phyloP scores from a whole-genome alignment of 2,329 filamentous ascomycete genomes.

The Pseudogymnoascus sp. region DNA sequence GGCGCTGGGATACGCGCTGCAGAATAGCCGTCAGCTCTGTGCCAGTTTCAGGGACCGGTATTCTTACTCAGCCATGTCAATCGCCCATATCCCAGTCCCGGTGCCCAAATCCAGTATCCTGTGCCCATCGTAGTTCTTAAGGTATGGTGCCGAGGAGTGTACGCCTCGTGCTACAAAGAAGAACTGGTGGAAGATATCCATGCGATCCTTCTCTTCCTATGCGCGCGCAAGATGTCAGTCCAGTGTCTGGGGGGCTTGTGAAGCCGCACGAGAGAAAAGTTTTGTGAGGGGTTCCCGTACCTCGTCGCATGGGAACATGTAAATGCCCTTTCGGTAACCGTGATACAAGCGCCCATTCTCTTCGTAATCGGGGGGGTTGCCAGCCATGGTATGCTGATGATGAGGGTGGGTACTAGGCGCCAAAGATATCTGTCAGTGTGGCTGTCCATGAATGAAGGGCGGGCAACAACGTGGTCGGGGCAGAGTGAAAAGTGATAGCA shows the following conservation, averaged over 20 bases:
- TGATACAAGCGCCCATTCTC: constrained; percentile 67
- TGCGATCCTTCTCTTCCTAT: constrained; percentile 64
- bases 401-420: constrained; percentile 5
- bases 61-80: constrained; percentile 70
- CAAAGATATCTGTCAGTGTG: constrained; percentile 6
- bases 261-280: not conserved
- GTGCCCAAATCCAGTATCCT: constrained; percentile 64
- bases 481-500: constrained; percentile 15
- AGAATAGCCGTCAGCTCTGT: not conserved
- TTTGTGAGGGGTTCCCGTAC: constrained; percentile 36
- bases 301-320: constrained; percentile 71
- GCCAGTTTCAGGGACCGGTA: not conserved
- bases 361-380: constrained; percentile 36
- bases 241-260: not conserved
- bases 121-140: constrained; percentile 23
- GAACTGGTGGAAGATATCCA: constrained; percentile 76
- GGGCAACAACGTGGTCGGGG: constrained; percentile 17
- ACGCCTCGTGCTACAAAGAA: constrained; percentile 53
- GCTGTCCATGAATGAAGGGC: constrained; percentile 15
- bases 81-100: constrained; percentile 86
- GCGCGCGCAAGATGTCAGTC: constrained; percentile 15
- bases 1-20: constrained; percentile 45
- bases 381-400: constrained; percentile 1
- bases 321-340: constrained; percentile 58
- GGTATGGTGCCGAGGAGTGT: constrained; percentile 35